Percentiles rank a stretch among this genome's conserved stretches.
phyloP scores from a whole-genome alignment of 1,284 basidiomycete species.

The Moesziomyces aphidis region DNA sequence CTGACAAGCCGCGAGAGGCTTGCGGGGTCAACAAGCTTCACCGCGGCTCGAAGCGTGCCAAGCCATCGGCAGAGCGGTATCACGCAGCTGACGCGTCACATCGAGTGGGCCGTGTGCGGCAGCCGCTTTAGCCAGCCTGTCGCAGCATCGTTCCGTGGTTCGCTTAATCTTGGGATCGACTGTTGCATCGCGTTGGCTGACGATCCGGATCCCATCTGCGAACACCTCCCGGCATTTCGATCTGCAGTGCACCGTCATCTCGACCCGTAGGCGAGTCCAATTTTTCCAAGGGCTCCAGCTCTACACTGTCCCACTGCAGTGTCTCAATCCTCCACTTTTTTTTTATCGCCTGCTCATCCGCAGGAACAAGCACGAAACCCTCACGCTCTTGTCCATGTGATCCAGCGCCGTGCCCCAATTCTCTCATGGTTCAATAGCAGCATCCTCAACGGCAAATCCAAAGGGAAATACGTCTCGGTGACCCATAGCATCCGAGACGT shows the following conservation, averaged over 20 bases:
- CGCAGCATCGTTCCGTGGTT: not conserved
- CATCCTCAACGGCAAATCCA: too few species aligned
- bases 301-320: not conserved
- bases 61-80: not conserved
- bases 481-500: too few species aligned
- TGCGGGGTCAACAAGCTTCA: conserved; percentile 3
- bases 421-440: too few species aligned
- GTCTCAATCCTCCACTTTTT: not conserved
- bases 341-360: too few species aligned
- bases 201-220: conserved; percentile 2
- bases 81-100: not conserved
- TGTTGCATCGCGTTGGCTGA: conserved; percentile 12
- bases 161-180: conserved; percentile 13
- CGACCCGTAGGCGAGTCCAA: conserved; percentile 2
- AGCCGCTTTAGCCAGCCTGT: conserved; percentile 2
- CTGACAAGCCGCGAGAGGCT: conserved; percentile 2
- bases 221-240: conserved; percentile 1
- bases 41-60: conserved; percentile 2
- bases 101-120: not conserved
- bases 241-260: conserved; percentile 18
- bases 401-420: too few species aligned
- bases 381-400: too few species aligned
- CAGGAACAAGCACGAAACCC: too few species aligned
- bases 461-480: too few species aligned
- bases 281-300: conserved; percentile 2